phyloP scores from a whole-genome alignment of 441 rosid species.

The Biscutella auriculata region DNA sequence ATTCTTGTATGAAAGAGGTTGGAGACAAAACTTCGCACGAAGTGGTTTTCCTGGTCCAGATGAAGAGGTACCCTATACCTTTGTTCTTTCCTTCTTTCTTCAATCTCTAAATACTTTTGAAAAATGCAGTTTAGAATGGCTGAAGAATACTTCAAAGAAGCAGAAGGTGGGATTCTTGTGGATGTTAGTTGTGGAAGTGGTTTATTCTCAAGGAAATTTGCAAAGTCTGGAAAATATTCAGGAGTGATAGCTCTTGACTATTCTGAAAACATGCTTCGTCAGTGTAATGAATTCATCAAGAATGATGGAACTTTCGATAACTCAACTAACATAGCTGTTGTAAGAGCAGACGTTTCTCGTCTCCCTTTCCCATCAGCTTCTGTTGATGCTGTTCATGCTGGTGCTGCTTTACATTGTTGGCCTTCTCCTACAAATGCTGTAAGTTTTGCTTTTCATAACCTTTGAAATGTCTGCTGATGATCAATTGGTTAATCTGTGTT shows the following conservation, averaged over 20 bases:
- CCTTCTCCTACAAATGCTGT: slow-evolving; percentile 90
- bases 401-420: slow-evolving; percentile 93
- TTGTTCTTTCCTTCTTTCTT: not conserved
- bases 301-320: slow-evolving; percentile 35
- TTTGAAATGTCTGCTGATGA: not conserved
- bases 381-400: slow-evolving; percentile 88
- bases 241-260: slow-evolving; percentile 81
- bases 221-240: slow-evolving; percentile 52
- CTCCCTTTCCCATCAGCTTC: slow-evolving; percentile 75
- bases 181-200: slow-evolving; percentile 97
- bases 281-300: slow-evolving; percentile 70
- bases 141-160: slow-evolving; percentile 68
- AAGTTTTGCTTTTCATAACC: slow-evolving; percentile 12
- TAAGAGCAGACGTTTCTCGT: slow-evolving; percentile 83
- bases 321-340: slow-evolving; percentile 68
- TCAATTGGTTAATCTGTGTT: not conserved
- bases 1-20: slow-evolving; percentile 83
- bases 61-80: slow-evolving; percentile 52
- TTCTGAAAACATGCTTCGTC: slow-evolving; percentile 95
- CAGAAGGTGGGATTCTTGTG: slow-evolving; percentile 68
- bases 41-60: slow-evolving; percentile 92
- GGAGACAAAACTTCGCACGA: slow-evolving; percentile 68
- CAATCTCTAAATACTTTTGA: not conserved
- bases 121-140: slow-evolving; percentile 83
- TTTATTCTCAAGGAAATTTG: slow-evolving; percentile 76